phyloP scores from a whole-genome alignment of 345 rosid species.

The Eucalyptus camaldulensis region DNA sequence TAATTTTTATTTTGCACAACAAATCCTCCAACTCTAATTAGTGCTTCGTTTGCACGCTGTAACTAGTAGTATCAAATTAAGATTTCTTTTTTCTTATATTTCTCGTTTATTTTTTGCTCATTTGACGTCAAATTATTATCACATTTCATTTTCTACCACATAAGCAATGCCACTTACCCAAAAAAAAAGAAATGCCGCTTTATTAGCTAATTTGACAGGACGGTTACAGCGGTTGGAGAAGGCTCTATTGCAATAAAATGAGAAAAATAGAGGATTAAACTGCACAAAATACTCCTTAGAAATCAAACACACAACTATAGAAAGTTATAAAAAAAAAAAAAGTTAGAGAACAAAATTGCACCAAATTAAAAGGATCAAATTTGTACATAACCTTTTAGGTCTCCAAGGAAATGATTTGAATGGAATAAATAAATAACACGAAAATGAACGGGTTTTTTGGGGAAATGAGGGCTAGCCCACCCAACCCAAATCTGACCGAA shows the following conservation, averaged over 20 bases:
- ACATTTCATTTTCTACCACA: neutral
- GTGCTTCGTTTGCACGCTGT: neutral
- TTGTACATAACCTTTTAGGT: neutral
- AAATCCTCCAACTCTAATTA: neutral
- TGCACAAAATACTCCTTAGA: neutral
- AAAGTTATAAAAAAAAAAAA: neutral
- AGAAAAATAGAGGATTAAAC: neutral
- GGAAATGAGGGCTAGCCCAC: neutral
- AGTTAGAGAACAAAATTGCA: neutral
- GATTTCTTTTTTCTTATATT: neutral
- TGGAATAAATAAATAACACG: neutral
- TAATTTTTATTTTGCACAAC: neutral
- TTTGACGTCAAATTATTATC: neutral
- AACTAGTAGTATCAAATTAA: neutral
- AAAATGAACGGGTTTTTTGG: rapidly evolving
- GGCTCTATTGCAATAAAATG: neutral
- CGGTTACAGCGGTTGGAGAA: neutral
- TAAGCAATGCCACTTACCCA: neutral
- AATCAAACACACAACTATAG: neutral
- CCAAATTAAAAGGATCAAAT: neutral
- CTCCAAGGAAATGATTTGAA: neutral
- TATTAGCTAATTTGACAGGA: neutral
- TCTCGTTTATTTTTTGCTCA: neutral
- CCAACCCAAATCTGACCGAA: rapidly evolving
- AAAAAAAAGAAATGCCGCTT: neutral